These are phyloP conservation scores for Fagus sylvatica DNA, from an alignment of 306 rosid genomes.

Conservation along the genomic window DNA sequence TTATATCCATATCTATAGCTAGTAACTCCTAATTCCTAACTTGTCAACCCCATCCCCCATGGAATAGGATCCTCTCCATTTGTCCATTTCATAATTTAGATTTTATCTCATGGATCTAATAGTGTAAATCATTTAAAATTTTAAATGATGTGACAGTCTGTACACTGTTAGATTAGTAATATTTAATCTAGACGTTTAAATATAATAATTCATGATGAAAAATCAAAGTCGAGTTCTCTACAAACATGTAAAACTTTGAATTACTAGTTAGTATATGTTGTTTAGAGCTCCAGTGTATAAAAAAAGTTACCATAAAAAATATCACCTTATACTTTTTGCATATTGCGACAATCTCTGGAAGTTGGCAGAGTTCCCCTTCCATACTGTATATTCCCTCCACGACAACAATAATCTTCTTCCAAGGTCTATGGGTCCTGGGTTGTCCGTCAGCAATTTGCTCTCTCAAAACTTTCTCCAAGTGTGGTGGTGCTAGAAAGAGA, in stretches of 20 bases:
- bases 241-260: background rate
- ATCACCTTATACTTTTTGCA: constrained; percentile 85
- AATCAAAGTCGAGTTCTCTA: background rate
- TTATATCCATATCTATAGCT: background rate
- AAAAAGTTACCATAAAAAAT: background rate
- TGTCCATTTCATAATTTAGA: too few relatives aligned
- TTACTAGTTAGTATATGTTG: background rate
- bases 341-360: constrained; percentile 82
- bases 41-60: too few relatives aligned
- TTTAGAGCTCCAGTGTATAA: background rate
- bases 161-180: too few relatives aligned
- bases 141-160: too few relatives aligned
- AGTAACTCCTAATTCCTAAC: too few relatives aligned
- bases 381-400: constrained; percentile 96
- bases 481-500: constrained; percentile 64
- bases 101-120: too few relatives aligned
- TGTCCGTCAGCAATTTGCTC: constrained; percentile 95
- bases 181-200: too few relatives aligned
- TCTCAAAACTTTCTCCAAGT: constrained; percentile 82
- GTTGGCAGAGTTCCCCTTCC: constrained; percentile 98
- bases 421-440: constrained; percentile 90
- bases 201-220: background rate
- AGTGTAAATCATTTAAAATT: too few relatives aligned
- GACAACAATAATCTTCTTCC: constrained; percentile 87
- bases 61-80: too few relatives aligned